Evolutionary conservation across 2,329 filamentous ascomycete genomes (phyloP).

Genomic region (Scedosporium apiospermum): DNA sequence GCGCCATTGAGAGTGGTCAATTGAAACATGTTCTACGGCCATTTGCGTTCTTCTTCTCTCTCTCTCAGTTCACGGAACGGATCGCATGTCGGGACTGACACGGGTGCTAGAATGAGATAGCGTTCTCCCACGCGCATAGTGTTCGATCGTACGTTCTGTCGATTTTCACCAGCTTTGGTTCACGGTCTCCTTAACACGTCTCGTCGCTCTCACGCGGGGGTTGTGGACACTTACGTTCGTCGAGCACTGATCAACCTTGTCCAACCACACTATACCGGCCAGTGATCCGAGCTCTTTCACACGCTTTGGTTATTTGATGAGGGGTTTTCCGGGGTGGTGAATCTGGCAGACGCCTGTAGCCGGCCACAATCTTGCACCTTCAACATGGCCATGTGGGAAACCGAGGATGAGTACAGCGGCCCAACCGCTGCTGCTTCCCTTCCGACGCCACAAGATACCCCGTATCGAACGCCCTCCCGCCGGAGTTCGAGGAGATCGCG

Average conservation of each 20-base stretch:
- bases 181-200: neutral
- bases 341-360: neutral
- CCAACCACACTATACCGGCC: neutral
- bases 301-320: neutral
- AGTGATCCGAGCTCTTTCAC: neutral
- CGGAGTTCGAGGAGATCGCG: constrained; percentile 46
- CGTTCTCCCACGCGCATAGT: neutral
- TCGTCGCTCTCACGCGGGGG: neutral
- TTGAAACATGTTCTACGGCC: too few relatives aligned
- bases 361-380: neutral
- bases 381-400: constrained; percentile 50
- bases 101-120: neutral
- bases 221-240: neutral
- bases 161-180: neutral
- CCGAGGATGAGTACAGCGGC: constrained; percentile 50
- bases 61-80: neutral
- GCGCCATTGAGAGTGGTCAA: too few relatives aligned
- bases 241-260: neutral
- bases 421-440: constrained; percentile 47
- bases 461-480: constrained; percentile 63
- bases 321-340: neutral
- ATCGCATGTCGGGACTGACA: neutral
- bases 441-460: constrained; percentile 62
- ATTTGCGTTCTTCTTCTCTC: neutral
- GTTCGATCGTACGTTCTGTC: neutral